Percentiles rank a stretch among this genome's conserved stretches.
Evolutionary conservation across 371 early-diverging fungal genomes (phyloP).

Genomic region (Amoeboaphelidium protococcarum): DNA sequence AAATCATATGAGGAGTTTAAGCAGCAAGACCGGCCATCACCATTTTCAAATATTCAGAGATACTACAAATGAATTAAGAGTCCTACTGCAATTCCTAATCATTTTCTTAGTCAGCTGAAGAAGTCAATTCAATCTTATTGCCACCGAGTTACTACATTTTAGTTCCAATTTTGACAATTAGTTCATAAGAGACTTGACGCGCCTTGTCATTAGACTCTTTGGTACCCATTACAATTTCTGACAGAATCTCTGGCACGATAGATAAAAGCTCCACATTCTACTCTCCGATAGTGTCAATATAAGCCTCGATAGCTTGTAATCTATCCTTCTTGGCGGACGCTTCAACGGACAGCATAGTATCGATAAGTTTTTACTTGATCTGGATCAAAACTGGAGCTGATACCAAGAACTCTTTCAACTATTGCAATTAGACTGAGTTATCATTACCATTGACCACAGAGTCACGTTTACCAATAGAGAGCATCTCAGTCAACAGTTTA

Average conservation of each 20-base stretch:
- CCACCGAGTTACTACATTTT: too few species aligned
- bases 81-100: slow-evolving; percentile 4
- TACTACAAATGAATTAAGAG: slow-evolving; percentile 6
- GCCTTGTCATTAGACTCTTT: slow-evolving; percentile 81
- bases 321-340: background rate
- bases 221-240: slow-evolving; percentile 68
- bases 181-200: slow-evolving; percentile 49
- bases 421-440: too few species aligned
- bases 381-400: background rate
- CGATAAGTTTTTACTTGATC: background rate
- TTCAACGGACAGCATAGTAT: background rate
- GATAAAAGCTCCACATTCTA: background rate
- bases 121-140: slow-evolving; percentile 20
- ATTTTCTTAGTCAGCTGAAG: slow-evolving; percentile 14
- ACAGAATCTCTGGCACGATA: slow-evolving; percentile 51
- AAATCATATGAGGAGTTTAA: slow-evolving; percentile 67
- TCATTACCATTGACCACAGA: too few species aligned
- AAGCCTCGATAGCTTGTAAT: background rate
- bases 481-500: too few species aligned
- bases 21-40: slow-evolving; percentile 80
- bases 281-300: background rate
- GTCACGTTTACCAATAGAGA: too few species aligned
- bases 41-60: slow-evolving; percentile 32
- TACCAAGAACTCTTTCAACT: too few species aligned
- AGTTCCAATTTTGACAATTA: too few species aligned